Percentiles rank a stretch among this genome's conserved stretches.
These are phyloP conservation scores for Erythrobasidium hasegawianum DNA, from an alignment of 1,284 basidiomycete species.

Conservation along the genomic window DNA sequence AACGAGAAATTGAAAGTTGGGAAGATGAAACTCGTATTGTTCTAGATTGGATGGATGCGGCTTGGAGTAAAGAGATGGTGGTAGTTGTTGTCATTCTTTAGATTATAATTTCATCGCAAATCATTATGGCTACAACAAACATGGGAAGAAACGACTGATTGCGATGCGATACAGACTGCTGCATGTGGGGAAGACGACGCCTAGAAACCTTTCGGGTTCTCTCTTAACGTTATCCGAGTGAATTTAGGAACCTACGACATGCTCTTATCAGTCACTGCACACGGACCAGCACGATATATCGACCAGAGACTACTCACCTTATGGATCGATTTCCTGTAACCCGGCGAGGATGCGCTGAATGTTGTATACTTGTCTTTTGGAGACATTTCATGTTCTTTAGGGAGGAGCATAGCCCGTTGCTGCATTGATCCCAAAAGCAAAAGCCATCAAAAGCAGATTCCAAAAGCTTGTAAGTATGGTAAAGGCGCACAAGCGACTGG, in stretches of 20 bases:
- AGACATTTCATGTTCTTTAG: conserved; percentile 82
- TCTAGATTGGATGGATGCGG: conserved; percentile 44
- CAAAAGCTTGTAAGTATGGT: not conserved
- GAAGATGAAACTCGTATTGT: conserved; percentile 69
- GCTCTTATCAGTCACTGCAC: conserved; percentile 1
- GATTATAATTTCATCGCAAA: too few relatives aligned
- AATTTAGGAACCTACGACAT: conserved; percentile 62
- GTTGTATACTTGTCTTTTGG: conserved; percentile 92
- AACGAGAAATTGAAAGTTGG: conserved; percentile 63
- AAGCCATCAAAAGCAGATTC: not conserved
- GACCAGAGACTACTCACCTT: conserved; percentile 58
- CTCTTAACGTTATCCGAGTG: conserved; percentile 75
- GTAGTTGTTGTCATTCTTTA: too few relatives aligned
- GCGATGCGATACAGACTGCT: too few relatives aligned
- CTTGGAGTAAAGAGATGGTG: too few relatives aligned
- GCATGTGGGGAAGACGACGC: too few relatives aligned
- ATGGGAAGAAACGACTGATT: too few relatives aligned
- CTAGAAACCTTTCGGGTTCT: conserved; percentile 83
- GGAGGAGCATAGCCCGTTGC: conserved; percentile 67
- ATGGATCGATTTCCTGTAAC: conserved; percentile 91
- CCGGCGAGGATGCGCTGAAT: conserved; percentile 65
- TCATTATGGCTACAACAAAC: too few relatives aligned
- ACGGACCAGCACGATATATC: too few relatives aligned
- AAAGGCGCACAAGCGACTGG: conserved; percentile 61
- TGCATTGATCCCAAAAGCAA: conserved; percentile 44